Percentiles rank a stretch among this genome's conserved stretches.
Conservation (phyloP, 768 basidiomycete species). For the Serendipita indica region DNA sequence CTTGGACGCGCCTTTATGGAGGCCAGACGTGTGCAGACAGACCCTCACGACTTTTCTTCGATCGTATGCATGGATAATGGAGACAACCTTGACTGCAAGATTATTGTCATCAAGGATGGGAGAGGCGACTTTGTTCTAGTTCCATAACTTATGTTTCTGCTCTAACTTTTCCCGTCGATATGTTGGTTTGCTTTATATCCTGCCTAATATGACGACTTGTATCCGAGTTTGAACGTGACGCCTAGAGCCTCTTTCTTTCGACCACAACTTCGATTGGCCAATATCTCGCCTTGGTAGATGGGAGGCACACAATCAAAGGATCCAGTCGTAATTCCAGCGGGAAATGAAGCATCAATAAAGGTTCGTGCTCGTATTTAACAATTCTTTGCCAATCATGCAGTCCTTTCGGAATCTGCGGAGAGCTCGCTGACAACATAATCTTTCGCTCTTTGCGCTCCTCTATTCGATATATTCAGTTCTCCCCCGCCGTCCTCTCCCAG, state of each 20-base stretch:
- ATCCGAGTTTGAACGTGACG: neutral
- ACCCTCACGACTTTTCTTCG: slow-evolving; percentile 71
- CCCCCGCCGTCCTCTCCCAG: slow-evolving; percentile 18
- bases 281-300: neutral
- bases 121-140: slow-evolving; percentile 82
- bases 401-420: neutral
- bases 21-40: slow-evolving; percentile 61
- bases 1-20: slow-evolving; percentile 60
- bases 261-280: neutral
- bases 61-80: slow-evolving; percentile 86
- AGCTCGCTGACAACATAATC: neutral
- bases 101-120: slow-evolving; percentile 85
- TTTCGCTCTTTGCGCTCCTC: neutral
- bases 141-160: slow-evolving; percentile 33
- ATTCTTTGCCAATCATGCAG: neutral
- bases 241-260: neutral
- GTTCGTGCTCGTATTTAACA: neutral
- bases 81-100: slow-evolving; percentile 80
- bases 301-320: slow-evolving; percentile 8
- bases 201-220: no score
- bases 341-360: slow-evolving; percentile 1
- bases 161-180: neutral
- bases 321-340: neutral
- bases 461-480: slow-evolving; percentile 19
- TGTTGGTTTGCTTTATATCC: no score